Conservation (phyloP, 2,329 filamentous ascomycete genomes). For the Trichoderma breve region DNA sequence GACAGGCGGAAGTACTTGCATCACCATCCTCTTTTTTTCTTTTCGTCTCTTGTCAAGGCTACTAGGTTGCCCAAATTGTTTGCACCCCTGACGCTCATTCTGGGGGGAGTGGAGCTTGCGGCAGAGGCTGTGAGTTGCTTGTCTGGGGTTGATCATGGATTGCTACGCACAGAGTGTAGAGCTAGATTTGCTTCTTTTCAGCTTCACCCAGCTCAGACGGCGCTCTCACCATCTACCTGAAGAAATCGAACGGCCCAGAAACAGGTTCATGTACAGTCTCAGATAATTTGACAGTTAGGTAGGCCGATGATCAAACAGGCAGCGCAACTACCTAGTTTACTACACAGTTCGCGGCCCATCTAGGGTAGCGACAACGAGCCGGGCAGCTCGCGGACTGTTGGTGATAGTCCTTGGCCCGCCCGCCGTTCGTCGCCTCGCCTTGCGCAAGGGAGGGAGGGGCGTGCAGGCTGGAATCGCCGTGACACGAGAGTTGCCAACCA, state of each 20-base stretch:
- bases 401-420: not conserved
- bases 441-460: not conserved
- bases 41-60: not conserved
- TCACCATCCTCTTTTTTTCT: not conserved
- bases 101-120: constrained; percentile 3
- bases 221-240: not conserved
- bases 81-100: not conserved
- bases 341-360: not conserved
- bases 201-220: not conserved
- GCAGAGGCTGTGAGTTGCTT: not conserved
- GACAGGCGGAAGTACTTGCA: constrained; percentile 8
- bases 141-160: not conserved
- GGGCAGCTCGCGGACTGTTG: not conserved
- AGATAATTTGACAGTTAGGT: too few relatives aligned
- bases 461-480: not conserved
- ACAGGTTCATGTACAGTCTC: too few relatives aligned
- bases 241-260: not conserved
- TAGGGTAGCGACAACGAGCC: not conserved
- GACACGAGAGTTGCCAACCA: not conserved
- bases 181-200: not conserved
- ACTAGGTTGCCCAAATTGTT: not conserved
- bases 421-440: not conserved
- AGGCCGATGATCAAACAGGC: not conserved
- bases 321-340: not conserved
- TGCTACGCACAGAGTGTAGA: not conserved